Conservation (phyloP, 192 early-diverging fungal genomes). For the Gryganskiella cystojenkinii region DNA sequence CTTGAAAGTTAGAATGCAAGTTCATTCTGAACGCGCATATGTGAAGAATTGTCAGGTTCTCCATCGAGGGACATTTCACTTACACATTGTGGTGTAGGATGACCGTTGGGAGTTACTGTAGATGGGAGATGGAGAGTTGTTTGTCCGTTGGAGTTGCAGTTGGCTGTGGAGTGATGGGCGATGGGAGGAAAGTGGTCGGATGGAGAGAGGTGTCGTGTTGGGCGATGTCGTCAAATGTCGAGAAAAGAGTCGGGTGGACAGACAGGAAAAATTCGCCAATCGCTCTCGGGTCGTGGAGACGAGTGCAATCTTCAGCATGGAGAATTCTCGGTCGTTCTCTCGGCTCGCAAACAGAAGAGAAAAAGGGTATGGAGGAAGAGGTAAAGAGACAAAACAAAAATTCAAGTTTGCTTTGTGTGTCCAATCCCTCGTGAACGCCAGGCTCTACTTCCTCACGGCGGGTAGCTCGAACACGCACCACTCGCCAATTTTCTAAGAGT, state of each 20-base stretch:
- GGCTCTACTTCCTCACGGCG: not conserved
- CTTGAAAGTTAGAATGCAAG: conserved; percentile 1
- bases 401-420: not conserved
- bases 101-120: not conserved
- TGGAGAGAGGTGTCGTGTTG: not conserved
- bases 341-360: conserved; percentile 9
- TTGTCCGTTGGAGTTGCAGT: conserved; percentile 1
- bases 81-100: not conserved
- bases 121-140: not conserved
- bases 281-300: conserved; percentile 15
- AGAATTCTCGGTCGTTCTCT: not conserved
- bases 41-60: no score
- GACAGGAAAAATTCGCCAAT: not conserved
- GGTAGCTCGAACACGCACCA: conserved; percentile 25
- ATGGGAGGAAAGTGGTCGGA: not conserved
- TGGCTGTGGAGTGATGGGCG: conserved; percentile 1
- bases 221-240: not conserved
- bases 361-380: not conserved
- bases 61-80: no score
- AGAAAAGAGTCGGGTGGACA: not conserved
- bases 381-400: not conserved
- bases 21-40: no score
- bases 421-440: not conserved
- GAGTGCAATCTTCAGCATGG: conserved; percentile 8
- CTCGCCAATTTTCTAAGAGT: conserved; percentile 32